Evolutionary conservation across 306 rosid genomes (phyloP).

Genomic region (Corylus avellana): DNA sequence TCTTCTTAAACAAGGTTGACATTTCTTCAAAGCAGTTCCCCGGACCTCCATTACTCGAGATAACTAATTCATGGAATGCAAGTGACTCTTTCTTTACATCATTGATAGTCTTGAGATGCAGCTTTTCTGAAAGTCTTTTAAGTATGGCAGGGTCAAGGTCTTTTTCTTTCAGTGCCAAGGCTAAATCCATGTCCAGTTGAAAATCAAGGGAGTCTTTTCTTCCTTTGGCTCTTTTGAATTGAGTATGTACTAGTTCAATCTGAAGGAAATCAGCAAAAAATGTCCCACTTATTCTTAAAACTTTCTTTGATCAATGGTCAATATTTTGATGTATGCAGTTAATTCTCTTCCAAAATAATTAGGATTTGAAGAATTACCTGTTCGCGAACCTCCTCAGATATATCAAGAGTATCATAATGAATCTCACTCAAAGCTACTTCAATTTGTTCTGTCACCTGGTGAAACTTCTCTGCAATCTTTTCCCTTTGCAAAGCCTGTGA

Average conservation of each 20-base stretch:
- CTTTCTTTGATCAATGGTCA: not conserved
- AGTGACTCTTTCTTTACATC: slow-evolving; percentile 81
- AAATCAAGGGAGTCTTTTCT: slow-evolving; percentile 55
- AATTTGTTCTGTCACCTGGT: slow-evolving; percentile 53
- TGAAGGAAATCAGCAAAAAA: slow-evolving; percentile 33
- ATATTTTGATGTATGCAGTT: not conserved
- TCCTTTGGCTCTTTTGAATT: slow-evolving; percentile 85
- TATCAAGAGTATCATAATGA: slow-evolving; percentile 58
- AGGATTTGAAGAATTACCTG: slow-evolving; percentile 57
- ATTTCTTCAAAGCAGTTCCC: slow-evolving; percentile 54
- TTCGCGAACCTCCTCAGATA: slow-evolving; percentile 92
- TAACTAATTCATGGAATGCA: slow-evolving; percentile 72
- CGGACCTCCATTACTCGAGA: slow-evolving; percentile 54
- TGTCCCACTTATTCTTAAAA: slow-evolving; percentile 10
- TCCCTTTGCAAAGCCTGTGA: slow-evolving; percentile 66
- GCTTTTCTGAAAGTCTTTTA: slow-evolving; percentile 78
- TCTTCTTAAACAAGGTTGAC: slow-evolving; percentile 69
- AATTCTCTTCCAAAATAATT: slow-evolving; percentile 15
- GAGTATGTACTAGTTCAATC: slow-evolving; percentile 93
- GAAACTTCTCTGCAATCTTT: slow-evolving; percentile 56
- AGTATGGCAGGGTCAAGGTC: slow-evolving; percentile 69
- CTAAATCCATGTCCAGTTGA: slow-evolving; percentile 68
- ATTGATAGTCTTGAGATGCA: slow-evolving; percentile 67
- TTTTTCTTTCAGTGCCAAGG: slow-evolving; percentile 52
- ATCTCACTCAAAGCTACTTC: slow-evolving; percentile 69